phyloP scores from a whole-genome alignment of 345 rosid genomes.

The Excoecaria agallocha region DNA sequence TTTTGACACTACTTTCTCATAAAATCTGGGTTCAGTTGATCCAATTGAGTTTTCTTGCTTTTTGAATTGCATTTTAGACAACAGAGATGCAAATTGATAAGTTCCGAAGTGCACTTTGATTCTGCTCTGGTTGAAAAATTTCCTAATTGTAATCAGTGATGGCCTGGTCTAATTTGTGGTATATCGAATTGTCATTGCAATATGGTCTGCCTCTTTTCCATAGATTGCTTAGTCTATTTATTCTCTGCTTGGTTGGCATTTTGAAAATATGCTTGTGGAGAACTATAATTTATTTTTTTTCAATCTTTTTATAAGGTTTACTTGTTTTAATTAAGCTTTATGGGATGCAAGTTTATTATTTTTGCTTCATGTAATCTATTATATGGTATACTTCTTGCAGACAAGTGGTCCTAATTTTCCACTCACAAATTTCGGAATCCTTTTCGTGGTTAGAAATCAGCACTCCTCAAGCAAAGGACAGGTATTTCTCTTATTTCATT shows the following conservation, averaged over 20 bases:
- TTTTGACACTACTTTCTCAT: no score
- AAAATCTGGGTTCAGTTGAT: no score
- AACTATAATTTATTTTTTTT: not conserved
- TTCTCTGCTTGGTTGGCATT: not conserved
- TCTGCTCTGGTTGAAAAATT: not conserved
- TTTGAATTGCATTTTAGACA: no score
- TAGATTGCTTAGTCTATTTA: no score
- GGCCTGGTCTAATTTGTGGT: not conserved
- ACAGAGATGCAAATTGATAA: not conserved
- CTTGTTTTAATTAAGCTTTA: not conserved
- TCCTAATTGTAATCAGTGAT: not conserved
- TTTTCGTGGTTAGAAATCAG: slow-evolving; percentile 63
- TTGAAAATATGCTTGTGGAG: not conserved
- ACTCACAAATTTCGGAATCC: slow-evolving; percentile 81
- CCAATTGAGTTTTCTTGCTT: no score
- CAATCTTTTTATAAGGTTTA: not conserved
- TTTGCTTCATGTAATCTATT: not conserved
- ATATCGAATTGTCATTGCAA: not conserved
- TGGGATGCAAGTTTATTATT: not conserved
- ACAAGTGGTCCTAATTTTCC: slow-evolving; percentile 85
- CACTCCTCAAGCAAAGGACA: slow-evolving; percentile 78
- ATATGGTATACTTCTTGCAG: slow-evolving; percentile 34
- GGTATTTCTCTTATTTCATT: slow-evolving; percentile 35
- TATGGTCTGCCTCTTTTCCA: not conserved
- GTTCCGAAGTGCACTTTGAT: not conserved